Evolutionary conservation across 2,329 filamentous ascomycete genomes (phyloP).

Genomic region (Penicillium sp.): DNA sequence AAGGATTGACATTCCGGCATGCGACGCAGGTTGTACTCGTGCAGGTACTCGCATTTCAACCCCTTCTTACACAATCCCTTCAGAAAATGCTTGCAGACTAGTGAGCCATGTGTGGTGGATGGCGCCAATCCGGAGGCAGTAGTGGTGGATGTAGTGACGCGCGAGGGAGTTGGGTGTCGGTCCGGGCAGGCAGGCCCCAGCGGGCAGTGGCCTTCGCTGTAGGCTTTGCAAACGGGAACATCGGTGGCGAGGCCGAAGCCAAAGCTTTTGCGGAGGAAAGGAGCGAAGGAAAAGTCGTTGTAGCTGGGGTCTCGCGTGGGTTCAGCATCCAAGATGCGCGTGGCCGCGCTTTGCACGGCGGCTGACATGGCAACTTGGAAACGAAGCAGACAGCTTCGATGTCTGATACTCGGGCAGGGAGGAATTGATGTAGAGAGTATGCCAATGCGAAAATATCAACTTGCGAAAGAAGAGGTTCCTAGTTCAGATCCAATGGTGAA

Average conservation of each 20-base stretch:
- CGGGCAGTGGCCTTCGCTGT: constrained; percentile 79
- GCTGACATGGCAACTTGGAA: constrained; percentile 27
- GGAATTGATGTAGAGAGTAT: background rate
- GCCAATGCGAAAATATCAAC: background rate
- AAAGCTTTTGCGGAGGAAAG: constrained; percentile 78
- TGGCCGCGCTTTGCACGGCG: constrained; percentile 32
- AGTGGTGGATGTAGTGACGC: constrained; percentile 43
- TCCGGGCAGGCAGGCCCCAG: constrained; percentile 80
- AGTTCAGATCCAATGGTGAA: constrained; percentile 56
- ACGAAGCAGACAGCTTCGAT: background rate
- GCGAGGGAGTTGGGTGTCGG: constrained; percentile 60
- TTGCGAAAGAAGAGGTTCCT: constrained; percentile 49
- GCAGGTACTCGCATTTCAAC: constrained; percentile 91
- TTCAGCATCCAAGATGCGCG: constrained; percentile 35
- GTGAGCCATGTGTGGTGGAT: constrained; percentile 46
- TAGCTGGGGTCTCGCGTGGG: constrained; percentile 36
- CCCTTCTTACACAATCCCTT: constrained; percentile 97
- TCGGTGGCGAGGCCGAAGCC: constrained; percentile 76
- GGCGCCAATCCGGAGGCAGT: constrained; percentile 41
- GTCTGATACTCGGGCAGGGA: background rate
- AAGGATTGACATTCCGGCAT: constrained; percentile 99
- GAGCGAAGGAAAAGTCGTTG: constrained; percentile 77
- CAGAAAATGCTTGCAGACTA: constrained; percentile 99
- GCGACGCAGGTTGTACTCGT: constrained; percentile 96
- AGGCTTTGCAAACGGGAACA: constrained; percentile 79